Base-by-base conservation (phyloP, 495 filamentous ascomycete genomes). In the Barbatosphaeria neglecta region DNA sequence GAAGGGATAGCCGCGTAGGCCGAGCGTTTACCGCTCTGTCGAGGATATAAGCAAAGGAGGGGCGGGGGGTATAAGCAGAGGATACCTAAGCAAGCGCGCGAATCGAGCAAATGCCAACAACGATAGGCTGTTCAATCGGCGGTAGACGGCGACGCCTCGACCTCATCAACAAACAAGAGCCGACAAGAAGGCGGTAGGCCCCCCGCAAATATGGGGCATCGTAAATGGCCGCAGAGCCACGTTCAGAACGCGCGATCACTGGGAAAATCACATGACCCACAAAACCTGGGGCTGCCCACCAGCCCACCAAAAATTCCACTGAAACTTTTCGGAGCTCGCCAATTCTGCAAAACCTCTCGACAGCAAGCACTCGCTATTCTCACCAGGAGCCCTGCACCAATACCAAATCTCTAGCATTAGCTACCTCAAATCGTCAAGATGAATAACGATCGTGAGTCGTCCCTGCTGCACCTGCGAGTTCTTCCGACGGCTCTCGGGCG, bases 371-470 rank as follows among this genome's bases (percentile, higher is more conserved):
- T n/a, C n/a, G n/a, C 31, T 17, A 39, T 37, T 20, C 38, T 38
- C 43, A 46, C 49, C 44, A 49, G 41, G 42, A 48, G 25, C 44
- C 50, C 27, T 31, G 31, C 41, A 42, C 47, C 46, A 42, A 45
- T 39, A 3, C 13, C 43, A 37, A 35, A 48, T 48, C 47, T 15
- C 11, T 35, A 33, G 46, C 38, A 38, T 39, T 60, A 64, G 62
- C 51, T 39, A 50, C 54, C 54, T 70, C 59, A 63, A 61, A 50
- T 67, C 68, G 69, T 64, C 66, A 81, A 73, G 64, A 93, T 93
- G 87, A 87, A 94, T 75, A 93, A 93, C 83, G 87, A 93, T 73
- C 87, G 87, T 75, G 31, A 35, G 31, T 35, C 31, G 9, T 15
- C 2, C 10, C 13, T n/a, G 13, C 31, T 35, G 13, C 15, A 31